Conservation (phyloP, 2,329 filamentous ascomycete genomes). For the Bipolaris victoriae region DNA sequence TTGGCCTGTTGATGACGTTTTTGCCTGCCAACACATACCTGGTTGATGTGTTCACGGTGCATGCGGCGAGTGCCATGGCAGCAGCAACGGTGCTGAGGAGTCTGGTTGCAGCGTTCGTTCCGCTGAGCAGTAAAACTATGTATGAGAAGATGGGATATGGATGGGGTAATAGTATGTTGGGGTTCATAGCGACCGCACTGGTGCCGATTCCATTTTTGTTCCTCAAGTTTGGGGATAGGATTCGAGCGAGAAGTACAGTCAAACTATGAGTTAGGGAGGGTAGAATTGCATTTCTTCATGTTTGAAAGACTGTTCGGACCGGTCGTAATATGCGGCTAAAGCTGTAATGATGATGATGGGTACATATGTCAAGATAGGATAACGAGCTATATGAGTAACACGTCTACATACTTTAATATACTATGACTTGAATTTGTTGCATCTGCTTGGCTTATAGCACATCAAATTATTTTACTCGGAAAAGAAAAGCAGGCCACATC, state of each 20-base stretch:
- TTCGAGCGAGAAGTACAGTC: slow-evolving; percentile 37
- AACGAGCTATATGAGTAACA: too few relatives aligned
- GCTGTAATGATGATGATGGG: too few relatives aligned
- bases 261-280: slow-evolving; percentile 26
- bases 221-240: slow-evolving; percentile 42
- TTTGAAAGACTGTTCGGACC: too few relatives aligned
- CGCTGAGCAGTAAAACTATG: slow-evolving; percentile 49
- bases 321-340: too few relatives aligned
- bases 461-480: too few relatives aligned
- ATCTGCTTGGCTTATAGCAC: too few relatives aligned
- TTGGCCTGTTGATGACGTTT: slow-evolving; percentile 46
- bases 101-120: slow-evolving; percentile 49
- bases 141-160: slow-evolving; percentile 50
- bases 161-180: slow-evolving; percentile 49
- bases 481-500: too few relatives aligned
- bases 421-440: too few relatives aligned
- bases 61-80: slow-evolving; percentile 52
- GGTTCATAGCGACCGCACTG: slow-evolving; percentile 39
- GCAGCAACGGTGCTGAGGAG: slow-evolving; percentile 50
- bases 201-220: slow-evolving; percentile 48
- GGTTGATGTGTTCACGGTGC: slow-evolving; percentile 51
- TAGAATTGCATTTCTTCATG: too few relatives aligned
- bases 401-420: too few relatives aligned
- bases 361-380: too few relatives aligned
- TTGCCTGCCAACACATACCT: slow-evolving; percentile 51